A percentile compares a stretch with the other conserved stretches of the same genome.
These are phyloP conservation scores for Hypoxylon sp. DNA, from an alignment of 2,329 filamentous ascomycete species.

Conservation along the genomic window DNA sequence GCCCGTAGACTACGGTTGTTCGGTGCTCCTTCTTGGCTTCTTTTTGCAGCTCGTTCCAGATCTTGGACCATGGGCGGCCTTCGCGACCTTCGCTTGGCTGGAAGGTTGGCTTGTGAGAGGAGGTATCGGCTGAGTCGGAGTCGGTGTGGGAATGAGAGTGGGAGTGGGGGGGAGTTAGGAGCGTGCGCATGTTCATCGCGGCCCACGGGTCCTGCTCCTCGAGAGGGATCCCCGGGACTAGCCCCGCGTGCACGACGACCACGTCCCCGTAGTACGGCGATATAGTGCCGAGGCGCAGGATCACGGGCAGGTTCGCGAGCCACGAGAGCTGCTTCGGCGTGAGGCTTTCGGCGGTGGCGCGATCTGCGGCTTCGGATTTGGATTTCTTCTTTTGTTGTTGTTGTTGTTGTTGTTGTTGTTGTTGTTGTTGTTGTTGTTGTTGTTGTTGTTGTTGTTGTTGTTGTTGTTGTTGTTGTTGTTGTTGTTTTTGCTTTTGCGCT, in stretches of 20 bases:
- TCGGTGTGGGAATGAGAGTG: background rate
- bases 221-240: constrained; percentile 81
- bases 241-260: constrained; percentile 86
- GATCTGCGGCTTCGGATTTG: constrained; percentile 59
- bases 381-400: constrained; percentile 16
- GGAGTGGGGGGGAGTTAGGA: constrained; percentile 55
- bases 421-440: no score
- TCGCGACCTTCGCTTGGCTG: constrained; percentile 61
- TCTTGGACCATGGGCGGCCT: constrained; percentile 77
- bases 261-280: constrained; percentile 69
- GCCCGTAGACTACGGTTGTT: constrained; percentile 86
- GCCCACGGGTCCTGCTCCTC: constrained; percentile 81
- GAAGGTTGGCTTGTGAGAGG: constrained; percentile 15
- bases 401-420: no score
- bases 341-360: constrained; percentile 71
- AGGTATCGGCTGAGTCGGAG: background rate
- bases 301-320: constrained; percentile 81
- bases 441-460: no score
- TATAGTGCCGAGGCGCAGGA: constrained; percentile 78
- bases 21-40: background rate
- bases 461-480: no score
- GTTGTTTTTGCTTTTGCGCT: constrained; percentile 37
- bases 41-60: constrained; percentile 69
- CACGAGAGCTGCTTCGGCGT: constrained; percentile 74
- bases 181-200: constrained; percentile 92